Base-by-base conservation (phyloP, 1,284 basidiomycete species). In the Erythrobasidium hasegawianum region DNA sequence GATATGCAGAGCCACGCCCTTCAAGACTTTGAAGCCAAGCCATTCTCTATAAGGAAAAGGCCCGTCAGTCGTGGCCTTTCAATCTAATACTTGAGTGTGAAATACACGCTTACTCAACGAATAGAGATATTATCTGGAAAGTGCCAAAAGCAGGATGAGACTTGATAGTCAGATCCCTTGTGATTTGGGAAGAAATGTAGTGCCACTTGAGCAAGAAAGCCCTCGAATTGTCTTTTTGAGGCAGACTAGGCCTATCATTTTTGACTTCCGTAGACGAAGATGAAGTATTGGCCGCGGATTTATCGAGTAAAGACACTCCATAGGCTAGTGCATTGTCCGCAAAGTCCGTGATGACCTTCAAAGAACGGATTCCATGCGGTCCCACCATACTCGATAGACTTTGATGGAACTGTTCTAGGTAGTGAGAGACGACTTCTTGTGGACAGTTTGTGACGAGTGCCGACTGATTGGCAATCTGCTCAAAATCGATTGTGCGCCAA, bases 71-170 rank as follows among this genome's bases (percentile, higher is more conserved):
- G n/a, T n/a, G n/a, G n/a, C n/a, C n/a, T n/a, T n/a, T n/a, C n/a
- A n/a, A n/a, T n/a, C n/a, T n/a, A n/a, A n/a, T n/a, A n/a, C n/a
- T n/a, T n/a, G n/a, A n/a, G n/a, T n/a, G n/a, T n/a, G n/a, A n/a
- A n/a, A n/a, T n/a, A n/a, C n/a, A n/a, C n/a, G 40, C 47, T 58
- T 33, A 65, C 62, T 73, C 69, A 18, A 69, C 55, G 53, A 73
- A 70, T 20, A 72, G 62, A 5, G 69, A 62, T 55, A 72, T 18
- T 16, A 74, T 67, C 43, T 72, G 71, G 45, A 72, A 73, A 0
- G 70, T 29, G 2, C 73, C 73, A 27, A 74, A 74, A 3, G 66
- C 39, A 2, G 70, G 59, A 27, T 56, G 67, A 22, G 56, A 61
- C n/a, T 60, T 56, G 1, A 73, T 56, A n/a, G 68, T 69, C 24